phyloP scores from a whole-genome alignment of 2,329 filamentous ascomycete species.

The Sphaerulina populicola region DNA sequence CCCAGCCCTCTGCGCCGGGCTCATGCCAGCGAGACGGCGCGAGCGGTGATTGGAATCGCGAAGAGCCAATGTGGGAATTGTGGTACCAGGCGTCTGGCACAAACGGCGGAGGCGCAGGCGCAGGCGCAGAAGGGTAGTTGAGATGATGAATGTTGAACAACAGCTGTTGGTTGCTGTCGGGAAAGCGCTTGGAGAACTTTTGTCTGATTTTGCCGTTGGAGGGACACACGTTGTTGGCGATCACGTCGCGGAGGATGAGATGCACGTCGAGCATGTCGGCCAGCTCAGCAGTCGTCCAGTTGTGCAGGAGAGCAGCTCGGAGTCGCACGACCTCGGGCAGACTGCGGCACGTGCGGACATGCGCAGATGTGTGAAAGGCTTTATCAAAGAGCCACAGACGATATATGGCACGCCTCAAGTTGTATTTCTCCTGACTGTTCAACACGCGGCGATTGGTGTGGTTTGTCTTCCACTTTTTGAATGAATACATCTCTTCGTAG shows the following conservation, averaged over 20 bases:
- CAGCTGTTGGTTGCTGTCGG: slow-evolving; percentile 43
- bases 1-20: slow-evolving; percentile 53
- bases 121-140: slow-evolving; percentile 30
- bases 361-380: slow-evolving; percentile 49
- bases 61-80: slow-evolving; percentile 29
- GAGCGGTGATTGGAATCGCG: slow-evolving; percentile 42
- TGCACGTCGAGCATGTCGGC: slow-evolving; percentile 54
- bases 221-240: slow-evolving; percentile 53
- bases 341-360: slow-evolving; percentile 45
- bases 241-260: slow-evolving; percentile 47
- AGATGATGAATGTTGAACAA: slow-evolving; percentile 42
- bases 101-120: slow-evolving; percentile 25
- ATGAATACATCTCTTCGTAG: slow-evolving; percentile 54
- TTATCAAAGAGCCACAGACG: slow-evolving; percentile 53
- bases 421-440: slow-evolving; percentile 42
- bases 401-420: slow-evolving; percentile 51
- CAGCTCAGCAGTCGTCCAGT: slow-evolving; percentile 49
- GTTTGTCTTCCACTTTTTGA: slow-evolving; percentile 55
- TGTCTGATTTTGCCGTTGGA: slow-evolving; percentile 53
- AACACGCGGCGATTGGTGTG: slow-evolving; percentile 49
- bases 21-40: slow-evolving; percentile 44
- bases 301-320: slow-evolving; percentile 50
- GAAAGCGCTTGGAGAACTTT: slow-evolving; percentile 51
- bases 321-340: slow-evolving; percentile 42
- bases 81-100: slow-evolving; percentile 34